Base-by-base conservation (phyloP, 2,329 filamentous ascomycete genomes). In the Arthrobotrys pseudoclavata region DNA sequence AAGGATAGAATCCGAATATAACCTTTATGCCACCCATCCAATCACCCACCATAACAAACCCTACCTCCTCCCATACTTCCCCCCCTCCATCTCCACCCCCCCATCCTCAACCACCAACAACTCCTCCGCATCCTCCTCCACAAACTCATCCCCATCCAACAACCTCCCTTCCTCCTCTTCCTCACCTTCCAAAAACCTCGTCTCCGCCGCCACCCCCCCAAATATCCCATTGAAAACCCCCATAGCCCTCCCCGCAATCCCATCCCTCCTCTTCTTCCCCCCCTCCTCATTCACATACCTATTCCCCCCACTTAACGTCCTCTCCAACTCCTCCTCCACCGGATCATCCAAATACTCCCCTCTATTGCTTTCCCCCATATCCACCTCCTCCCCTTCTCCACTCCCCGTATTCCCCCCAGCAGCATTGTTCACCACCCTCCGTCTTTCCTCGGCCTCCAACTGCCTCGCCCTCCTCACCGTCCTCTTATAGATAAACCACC, bases 401-500 rank as follows among this genome's bases (percentile, higher is more conserved):
- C 15, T 22, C 2, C 40, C 62, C 18, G 6, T 60, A 24, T 15
- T 48, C 68, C n/a, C 79, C 50, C 22, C 52, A 12, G 29, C 52
- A 26, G 37, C 34, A 18, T 37, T 22, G 13, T 3, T 18, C 6
- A 57, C 50, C 26, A 79, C 62, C 20, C 79, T 66, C 15, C 79
- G 68, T 18, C 79, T 76, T 62, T 82, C 81, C 34, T 81, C 79
- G 3, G 37, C 57, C 60, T 81, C 81, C 24, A 82, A 74, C 52
- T 80, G 69, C 18, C 74, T 69, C 4, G 80, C 76, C 20, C 81
- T 76, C 48, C 67, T 76, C 29, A 81, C 74, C 9, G 81, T 82
- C 48, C 79, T 57, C 37, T 77, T 81, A 85, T 97, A 99, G 83
- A 99, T 96, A 84, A 96, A 87, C 84, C 90, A 91, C 15, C 93